Conservation (phyloP, 768 basidiomycete genomes). For the Boletus edulis region DNA sequence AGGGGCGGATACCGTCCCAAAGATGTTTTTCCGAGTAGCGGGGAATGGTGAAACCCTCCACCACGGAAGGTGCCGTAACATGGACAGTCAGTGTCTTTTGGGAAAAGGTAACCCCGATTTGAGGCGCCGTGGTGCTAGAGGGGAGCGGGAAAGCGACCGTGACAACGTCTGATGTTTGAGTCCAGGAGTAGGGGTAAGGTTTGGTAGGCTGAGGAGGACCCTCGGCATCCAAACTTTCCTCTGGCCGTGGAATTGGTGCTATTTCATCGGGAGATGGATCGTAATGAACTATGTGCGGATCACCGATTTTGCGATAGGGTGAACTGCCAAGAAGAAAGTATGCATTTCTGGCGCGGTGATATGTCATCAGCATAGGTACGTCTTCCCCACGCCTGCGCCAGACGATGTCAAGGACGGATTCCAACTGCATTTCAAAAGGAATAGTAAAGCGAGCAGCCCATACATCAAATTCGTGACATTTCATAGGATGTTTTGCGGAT, state of each 20-base stretch:
- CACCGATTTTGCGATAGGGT: slow-evolving; percentile 44
- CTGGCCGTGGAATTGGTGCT: slow-evolving; percentile 62
- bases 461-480: slow-evolving; percentile 56
- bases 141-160: slow-evolving; percentile 86
- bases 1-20: slow-evolving; percentile 79
- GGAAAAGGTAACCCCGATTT: slow-evolving; percentile 68
- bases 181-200: slow-evolving; percentile 91
- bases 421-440: slow-evolving; percentile 33
- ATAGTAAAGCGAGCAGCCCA: slow-evolving; percentile 58
- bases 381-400: slow-evolving; percentile 72
- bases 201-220: slow-evolving; percentile 36
- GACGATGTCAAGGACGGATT: slow-evolving; percentile 46
- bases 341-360: slow-evolving; percentile 41
- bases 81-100: slow-evolving; percentile 63
- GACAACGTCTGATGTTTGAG: slow-evolving; percentile 78
- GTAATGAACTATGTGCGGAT: slow-evolving; percentile 36
- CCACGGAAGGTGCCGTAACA: slow-evolving; percentile 39
- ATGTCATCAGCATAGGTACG: slow-evolving; percentile 61
- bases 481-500: slow-evolving; percentile 18
- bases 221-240: slow-evolving; percentile 50
- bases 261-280: slow-evolving; percentile 66
- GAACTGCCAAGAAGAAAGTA: slow-evolving; percentile 62
- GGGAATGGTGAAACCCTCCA: slow-evolving; percentile 43
- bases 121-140: slow-evolving; percentile 55
- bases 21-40: slow-evolving; percentile 59